These are phyloP conservation scores for Leccinum pellstonianum DNA, from an alignment of 768 basidiomycete species.

Conservation along the genomic window DNA sequence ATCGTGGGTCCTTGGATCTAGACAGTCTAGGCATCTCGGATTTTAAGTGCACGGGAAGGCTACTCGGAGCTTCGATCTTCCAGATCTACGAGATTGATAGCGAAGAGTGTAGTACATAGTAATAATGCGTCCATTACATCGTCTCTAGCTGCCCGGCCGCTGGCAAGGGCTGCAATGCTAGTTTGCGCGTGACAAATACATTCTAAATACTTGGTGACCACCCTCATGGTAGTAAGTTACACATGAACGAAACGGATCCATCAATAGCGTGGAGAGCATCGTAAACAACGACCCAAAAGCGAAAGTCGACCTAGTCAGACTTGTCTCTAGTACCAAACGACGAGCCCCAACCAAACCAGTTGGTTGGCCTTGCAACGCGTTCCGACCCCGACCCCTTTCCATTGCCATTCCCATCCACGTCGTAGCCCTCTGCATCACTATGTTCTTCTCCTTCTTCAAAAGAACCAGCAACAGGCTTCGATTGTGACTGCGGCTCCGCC, in stretches of 20 bases:
- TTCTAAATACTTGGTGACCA: slow-evolving; percentile 8
- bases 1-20: too few species aligned
- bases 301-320: slow-evolving; percentile 15
- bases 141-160: neutral
- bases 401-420: slow-evolving; percentile 31
- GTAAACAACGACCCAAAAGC: neutral
- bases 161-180: neutral
- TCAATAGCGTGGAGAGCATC: neutral
- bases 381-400: slow-evolving; percentile 18
- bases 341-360: slow-evolving; percentile 36
- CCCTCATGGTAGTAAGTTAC: slow-evolving; percentile 1
- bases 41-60: neutral
- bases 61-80: too few species aligned
- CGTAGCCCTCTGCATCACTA: slow-evolving; percentile 67
- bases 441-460: slow-evolving; percentile 61
- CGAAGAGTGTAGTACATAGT: neutral
- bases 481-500: slow-evolving; percentile 38
- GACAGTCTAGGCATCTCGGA: neutral
- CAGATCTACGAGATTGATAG: neutral
- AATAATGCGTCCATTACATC: neutral
- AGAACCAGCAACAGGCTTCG: slow-evolving; percentile 36
- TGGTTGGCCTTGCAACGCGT: slow-evolving; percentile 31
- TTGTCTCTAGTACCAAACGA: slow-evolving; percentile 20
- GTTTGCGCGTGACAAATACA: slow-evolving; percentile 3
- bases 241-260: neutral